These are phyloP conservation scores for Corymbia citriodora DNA, from an alignment of 441 rosid species.

Conservation along the genomic window DNA sequence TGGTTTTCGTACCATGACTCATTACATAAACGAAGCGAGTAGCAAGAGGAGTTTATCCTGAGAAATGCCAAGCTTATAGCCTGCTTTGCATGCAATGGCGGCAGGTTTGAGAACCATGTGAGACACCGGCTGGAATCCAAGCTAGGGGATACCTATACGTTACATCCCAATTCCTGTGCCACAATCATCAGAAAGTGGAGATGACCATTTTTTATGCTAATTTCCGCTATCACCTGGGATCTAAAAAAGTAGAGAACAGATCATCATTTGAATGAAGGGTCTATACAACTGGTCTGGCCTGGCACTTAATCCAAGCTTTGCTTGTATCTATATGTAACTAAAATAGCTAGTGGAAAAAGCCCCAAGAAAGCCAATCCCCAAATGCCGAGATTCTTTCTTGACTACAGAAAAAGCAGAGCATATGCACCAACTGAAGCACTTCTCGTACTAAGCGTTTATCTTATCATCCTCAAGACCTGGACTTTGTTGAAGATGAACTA, in stretches of 20 bases:
- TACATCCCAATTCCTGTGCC: no score
- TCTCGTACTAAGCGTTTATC: neutral
- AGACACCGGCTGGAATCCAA: no score
- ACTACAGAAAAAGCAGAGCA: neutral
- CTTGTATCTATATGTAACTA: neutral
- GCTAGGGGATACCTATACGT: no score
- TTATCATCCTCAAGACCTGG: neutral
- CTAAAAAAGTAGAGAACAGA: neutral
- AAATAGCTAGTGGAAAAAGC: neutral
- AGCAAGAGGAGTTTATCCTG: no score
- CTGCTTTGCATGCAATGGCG: no score
- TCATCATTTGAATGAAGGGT: neutral
- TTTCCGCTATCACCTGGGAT: neutral
- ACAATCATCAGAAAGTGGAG: no score
- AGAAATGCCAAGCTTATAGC: no score
- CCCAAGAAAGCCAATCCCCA: neutral
- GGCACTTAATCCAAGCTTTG: neutral
- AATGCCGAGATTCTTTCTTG: neutral
- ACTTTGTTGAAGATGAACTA: constrained; percentile 9
- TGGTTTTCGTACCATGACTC: no score
- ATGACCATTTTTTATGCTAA: no score
- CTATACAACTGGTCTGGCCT: neutral
- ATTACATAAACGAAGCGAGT: no score
- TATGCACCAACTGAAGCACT: neutral
- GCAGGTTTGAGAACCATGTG: no score